A percentile compares a stretch with the other conserved stretches of the same genome.
Evolutionary conservation across 306 rosid species (phyloP).

Genomic region (Styphnolobium japonicum): DNA sequence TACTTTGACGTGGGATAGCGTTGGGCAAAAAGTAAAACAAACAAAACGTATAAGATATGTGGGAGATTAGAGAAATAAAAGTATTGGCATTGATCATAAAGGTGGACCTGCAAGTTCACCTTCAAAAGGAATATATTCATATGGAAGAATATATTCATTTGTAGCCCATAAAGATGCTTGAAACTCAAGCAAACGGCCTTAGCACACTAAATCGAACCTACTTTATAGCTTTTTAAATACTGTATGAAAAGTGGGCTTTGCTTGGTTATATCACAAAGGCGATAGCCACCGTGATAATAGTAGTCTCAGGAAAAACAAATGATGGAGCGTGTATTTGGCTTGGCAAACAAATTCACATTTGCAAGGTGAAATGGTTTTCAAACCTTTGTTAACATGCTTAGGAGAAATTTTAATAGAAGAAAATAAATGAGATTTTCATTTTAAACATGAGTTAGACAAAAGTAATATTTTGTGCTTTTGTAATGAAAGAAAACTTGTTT

Average conservation of each 20-base stretch:
- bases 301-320: conserved; percentile 22
- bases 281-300: conserved; percentile 9
- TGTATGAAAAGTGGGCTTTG: conserved; percentile 45
- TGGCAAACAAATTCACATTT: no score
- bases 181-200: conserved; percentile 94
- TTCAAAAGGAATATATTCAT: conserved; percentile 80
- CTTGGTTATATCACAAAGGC: conserved; percentile 10
- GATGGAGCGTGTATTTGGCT: no score
- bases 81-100: no score
- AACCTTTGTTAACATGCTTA: no score
- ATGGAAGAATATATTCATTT: conserved; percentile 68
- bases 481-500: no score
- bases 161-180: conserved; percentile 84
- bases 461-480: no score
- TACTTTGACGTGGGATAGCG: no score
- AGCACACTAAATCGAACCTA: conserved; percentile 59
- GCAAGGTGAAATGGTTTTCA: no score
- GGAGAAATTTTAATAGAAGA: no score
- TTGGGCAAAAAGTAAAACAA: no score
- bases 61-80: conserved; percentile 2
- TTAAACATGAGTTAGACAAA: no score
- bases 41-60: background rate
- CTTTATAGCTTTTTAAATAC: conserved; percentile 45
- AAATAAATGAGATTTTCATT: no score
- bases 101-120: conserved; percentile 65